A percentile compares a stretch with the other conserved stretches of the same genome.
These are phyloP conservation scores for Coriolopsis trogii DNA, from an alignment of 1,284 basidiomycete genomes.

Conservation along the genomic window DNA sequence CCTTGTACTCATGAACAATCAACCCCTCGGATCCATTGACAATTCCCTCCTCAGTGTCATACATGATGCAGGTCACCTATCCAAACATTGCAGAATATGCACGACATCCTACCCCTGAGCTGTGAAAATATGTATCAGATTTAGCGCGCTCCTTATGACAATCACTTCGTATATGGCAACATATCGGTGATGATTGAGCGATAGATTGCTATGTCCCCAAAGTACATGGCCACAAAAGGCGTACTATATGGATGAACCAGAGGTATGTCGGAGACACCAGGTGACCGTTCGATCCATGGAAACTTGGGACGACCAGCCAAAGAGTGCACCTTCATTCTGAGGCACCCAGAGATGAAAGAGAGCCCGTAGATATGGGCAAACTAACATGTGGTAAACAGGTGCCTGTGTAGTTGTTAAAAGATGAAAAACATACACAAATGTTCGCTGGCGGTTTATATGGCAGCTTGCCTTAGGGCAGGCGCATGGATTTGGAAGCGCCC, in stretches of 20 bases:
- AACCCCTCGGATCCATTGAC: constrained; percentile 12
- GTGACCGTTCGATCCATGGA: constrained; percentile 59
- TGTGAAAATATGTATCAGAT: no score
- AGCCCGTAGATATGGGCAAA: constrained; percentile 39
- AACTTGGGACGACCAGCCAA: constrained; percentile 57
- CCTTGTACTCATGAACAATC: neutral
- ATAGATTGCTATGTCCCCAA: neutral
- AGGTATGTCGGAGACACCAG: constrained; percentile 59
- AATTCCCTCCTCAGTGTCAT: constrained; percentile 4
- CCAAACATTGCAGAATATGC: neutral
- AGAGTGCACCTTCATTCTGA: constrained; percentile 62
- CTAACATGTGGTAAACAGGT: constrained; percentile 59
- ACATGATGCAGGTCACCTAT: constrained; percentile 1
- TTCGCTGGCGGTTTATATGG: constrained; percentile 17
- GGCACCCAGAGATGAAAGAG: constrained; percentile 57
- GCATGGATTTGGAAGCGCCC: neutral
- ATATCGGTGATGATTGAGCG: neutral
- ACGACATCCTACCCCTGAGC: neutral
- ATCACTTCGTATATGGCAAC: neutral
- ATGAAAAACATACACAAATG: constrained; percentile 34
- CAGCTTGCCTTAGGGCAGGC: constrained; percentile 47
- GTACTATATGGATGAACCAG: neutral
- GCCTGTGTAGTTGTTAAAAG: constrained; percentile 69
- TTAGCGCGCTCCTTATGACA: no score
- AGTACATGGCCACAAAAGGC: neutral